Evolutionary conservation across 345 rosid genomes (phyloP).

Genomic region (Rhodamnia argentea): DNA sequence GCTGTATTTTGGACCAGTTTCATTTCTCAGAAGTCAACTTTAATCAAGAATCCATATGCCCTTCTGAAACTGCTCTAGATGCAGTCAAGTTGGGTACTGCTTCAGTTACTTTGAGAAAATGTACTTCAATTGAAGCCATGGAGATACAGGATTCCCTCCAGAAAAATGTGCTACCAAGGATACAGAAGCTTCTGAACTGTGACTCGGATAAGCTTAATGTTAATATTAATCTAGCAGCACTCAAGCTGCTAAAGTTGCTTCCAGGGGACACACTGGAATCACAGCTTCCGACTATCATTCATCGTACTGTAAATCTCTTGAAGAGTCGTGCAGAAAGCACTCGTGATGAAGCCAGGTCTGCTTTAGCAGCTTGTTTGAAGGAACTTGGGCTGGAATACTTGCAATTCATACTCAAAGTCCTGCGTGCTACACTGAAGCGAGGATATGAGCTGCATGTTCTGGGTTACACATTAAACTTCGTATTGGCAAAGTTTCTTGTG

Average conservation of each 20-base stretch:
- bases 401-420: constrained; percentile 46
- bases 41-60: constrained; percentile 17
- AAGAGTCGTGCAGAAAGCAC: constrained; percentile 57
- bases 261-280: constrained; percentile 68
- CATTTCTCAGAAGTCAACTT: constrained; percentile 39
- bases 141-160: constrained; percentile 54
- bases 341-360: constrained; percentile 77
- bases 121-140: constrained; percentile 6
- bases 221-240: constrained; percentile 47
- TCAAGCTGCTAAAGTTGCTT: constrained; percentile 85
- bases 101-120: constrained; percentile 5
- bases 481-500: constrained; percentile 44
- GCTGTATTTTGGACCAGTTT: constrained; percentile 68
- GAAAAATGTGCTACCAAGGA: constrained; percentile 55
- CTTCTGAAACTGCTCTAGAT: constrained; percentile 1
- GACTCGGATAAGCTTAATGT: constrained; percentile 66
- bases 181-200: constrained; percentile 48
- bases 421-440: constrained; percentile 63
- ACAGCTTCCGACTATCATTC: constrained; percentile 66
- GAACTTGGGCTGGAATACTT: constrained; percentile 83
- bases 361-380: constrained; percentile 80
- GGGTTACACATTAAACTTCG: constrained; percentile 63
- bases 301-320: constrained; percentile 53
- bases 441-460: constrained; percentile 85
- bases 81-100: constrained; percentile 2